Evolutionary conservation across 164 flowering plant genomes (phyloP).

Genomic region (Tetrastigma voinierianum): DNA sequence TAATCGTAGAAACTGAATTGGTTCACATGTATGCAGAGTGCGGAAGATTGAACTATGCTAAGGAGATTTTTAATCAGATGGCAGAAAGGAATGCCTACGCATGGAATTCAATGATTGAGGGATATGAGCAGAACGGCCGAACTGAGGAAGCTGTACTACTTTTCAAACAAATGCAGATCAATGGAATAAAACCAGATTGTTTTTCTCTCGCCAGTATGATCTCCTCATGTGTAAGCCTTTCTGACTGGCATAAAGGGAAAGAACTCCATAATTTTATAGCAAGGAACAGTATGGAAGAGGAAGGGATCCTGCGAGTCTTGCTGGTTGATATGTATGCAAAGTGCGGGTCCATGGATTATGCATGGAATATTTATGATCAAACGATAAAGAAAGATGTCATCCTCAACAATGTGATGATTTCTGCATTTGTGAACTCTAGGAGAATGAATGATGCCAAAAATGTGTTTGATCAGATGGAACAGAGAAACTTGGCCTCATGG

Average conservation of each 20-base stretch:
- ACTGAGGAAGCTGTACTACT: slow-evolving; percentile 12
- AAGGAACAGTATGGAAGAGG: slow-evolving; percentile 13
- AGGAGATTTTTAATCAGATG: slow-evolving; percentile 10
- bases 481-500: slow-evolving; percentile 22
- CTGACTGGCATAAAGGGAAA: slow-evolving; percentile 9
- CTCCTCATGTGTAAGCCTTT: slow-evolving; percentile 10
- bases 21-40: slow-evolving; percentile 8
- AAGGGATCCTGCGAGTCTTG: slow-evolving; percentile 2
- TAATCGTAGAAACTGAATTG: slow-evolving; percentile 7
- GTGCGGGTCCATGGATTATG: slow-evolving; percentile 16
- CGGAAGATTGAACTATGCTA: slow-evolving; percentile 13
- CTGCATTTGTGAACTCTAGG: slow-evolving; percentile 7
- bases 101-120: slow-evolving; percentile 25
- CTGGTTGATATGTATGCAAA: slow-evolving; percentile 23
- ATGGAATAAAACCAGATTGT: slow-evolving; percentile 18
- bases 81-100: slow-evolving; percentile 16
- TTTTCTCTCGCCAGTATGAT: slow-evolving; percentile 21
- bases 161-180: slow-evolving; percentile 17
- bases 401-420: slow-evolving; percentile 22
- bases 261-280: slow-evolving; percentile 21
- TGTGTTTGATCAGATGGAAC: slow-evolving; percentile 15
- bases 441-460: slow-evolving; percentile 14
- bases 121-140: slow-evolving; percentile 13
- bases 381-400: slow-evolving; percentile 15
- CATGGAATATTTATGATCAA: slow-evolving; percentile 11